phyloP scores from a whole-genome alignment of 2,329 filamentous ascomycete species.

The Phialocephala sp. region DNA sequence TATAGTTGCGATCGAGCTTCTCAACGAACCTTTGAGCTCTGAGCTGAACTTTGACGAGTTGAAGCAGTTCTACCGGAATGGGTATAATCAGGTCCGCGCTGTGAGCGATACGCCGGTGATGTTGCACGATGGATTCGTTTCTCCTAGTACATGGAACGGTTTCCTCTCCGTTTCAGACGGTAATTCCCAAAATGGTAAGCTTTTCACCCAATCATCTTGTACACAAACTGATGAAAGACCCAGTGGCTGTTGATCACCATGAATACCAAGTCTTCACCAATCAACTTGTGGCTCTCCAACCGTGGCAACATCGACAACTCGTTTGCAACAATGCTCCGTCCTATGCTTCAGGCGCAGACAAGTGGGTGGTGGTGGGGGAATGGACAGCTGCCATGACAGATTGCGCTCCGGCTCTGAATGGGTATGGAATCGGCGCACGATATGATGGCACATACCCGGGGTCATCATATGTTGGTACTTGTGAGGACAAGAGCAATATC shows the following conservation, averaged over 20 bases:
- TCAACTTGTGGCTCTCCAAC: conserved; percentile 54
- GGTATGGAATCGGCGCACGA: conserved; percentile 63
- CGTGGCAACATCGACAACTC: conserved; percentile 57
- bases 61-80: conserved; percentile 54
- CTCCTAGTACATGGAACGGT: conserved; percentile 63
- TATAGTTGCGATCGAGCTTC: conserved; percentile 60
- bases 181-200: conserved; percentile 49
- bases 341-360: conserved; percentile 59
- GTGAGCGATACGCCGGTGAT: conserved; percentile 57
- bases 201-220: conserved; percentile 58
- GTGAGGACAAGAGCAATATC: conserved; percentile 58
- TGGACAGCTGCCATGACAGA: conserved; percentile 73
- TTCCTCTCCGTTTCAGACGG: conserved; percentile 59
- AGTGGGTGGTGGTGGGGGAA: conserved; percentile 72
- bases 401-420: conserved; percentile 58
- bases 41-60: conserved; percentile 44
- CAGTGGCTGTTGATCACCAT: conserved; percentile 65
- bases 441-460: conserved; percentile 59
- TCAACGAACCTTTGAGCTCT: conserved; percentile 57
- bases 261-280: conserved; percentile 70
- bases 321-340: conserved; percentile 59
- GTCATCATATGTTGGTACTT: conserved; percentile 57
- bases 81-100: conserved; percentile 52
- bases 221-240: conserved; percentile 50
- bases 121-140: conserved; percentile 62